A percentile compares a stretch with the other conserved stretches of the same genome.
These are phyloP conservation scores for Aspergillus sp. DNA, from an alignment of 2,329 filamentous ascomycete genomes.

Conservation along the genomic window DNA sequence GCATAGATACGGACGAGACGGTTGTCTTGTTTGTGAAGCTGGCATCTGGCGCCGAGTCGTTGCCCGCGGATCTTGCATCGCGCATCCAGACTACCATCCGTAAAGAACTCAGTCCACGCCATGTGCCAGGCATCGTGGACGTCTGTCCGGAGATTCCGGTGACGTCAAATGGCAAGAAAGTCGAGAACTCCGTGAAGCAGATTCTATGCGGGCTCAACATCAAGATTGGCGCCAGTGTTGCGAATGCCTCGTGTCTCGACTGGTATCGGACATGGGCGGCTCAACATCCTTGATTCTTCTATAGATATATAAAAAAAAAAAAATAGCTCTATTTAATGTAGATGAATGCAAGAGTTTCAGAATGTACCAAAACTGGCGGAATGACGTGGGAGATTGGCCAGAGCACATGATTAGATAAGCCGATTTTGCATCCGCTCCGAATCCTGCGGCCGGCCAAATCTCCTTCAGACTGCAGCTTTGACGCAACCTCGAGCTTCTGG, in stretches of 20 bases:
- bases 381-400: constrained; percentile 7
- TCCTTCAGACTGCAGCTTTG: constrained; percentile 15
- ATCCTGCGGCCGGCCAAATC: constrained; percentile 17
- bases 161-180: constrained; percentile 96
- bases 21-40: constrained; percentile 88
- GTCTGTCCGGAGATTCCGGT: constrained; percentile 84
- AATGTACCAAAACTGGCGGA: background rate
- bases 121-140: constrained; percentile 82
- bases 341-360: background rate
- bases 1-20: constrained; percentile 75
- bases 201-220: constrained; percentile 85
- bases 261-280: constrained; percentile 82
- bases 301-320: background rate
- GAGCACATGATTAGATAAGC: constrained; percentile 32
- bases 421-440: constrained; percentile 10
- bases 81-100: constrained; percentile 69
- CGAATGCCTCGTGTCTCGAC: constrained; percentile 81
- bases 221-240: constrained; percentile 89
- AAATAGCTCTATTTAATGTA: background rate
- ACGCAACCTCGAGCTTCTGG: constrained; percentile 9
- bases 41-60: constrained; percentile 42
- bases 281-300: constrained; percentile 40
- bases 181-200: constrained; percentile 95
- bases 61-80: constrained; percentile 60
- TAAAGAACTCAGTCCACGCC: constrained; percentile 78